Evolutionary conservation across 2,329 filamentous ascomycete genomes (phyloP).

Genomic region (Trichoderma atroviride): DNA sequence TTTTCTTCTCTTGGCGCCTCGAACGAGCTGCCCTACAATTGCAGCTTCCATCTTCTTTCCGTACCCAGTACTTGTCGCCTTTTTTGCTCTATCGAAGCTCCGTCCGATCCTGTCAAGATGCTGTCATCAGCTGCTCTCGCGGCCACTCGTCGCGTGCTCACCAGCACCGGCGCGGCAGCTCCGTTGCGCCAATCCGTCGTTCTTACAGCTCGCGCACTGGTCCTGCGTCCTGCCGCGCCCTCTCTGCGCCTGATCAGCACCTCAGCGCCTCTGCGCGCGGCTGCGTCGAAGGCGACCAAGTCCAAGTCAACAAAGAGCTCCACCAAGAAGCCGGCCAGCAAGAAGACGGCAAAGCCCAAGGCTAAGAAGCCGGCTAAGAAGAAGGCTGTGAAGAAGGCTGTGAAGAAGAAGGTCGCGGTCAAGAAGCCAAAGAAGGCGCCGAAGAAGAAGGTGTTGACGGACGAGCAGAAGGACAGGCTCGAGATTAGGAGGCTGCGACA

Average conservation of each 20-base stretch:
- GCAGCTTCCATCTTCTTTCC: neutral
- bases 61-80: neutral
- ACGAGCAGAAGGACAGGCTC: conserved; percentile 44
- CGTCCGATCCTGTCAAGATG: conserved; percentile 39
- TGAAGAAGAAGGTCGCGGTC: conserved; percentile 32
- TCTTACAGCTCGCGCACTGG: conserved; percentile 30
- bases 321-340: conserved; percentile 32
- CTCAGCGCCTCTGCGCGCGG: conserved; percentile 36
- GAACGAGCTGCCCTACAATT: neutral
- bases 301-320: conserved; percentile 29
- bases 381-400: conserved; percentile 27
- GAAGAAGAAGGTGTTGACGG: conserved; percentile 41
- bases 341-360: conserved; percentile 30
- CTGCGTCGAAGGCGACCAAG: conserved; percentile 34
- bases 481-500: conserved; percentile 44
- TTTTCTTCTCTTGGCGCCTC: neutral
- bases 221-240: conserved; percentile 29
- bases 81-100: neutral
- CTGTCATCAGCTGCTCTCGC: conserved; percentile 46
- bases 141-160: conserved; percentile 41
- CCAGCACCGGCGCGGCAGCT: conserved; percentile 21
- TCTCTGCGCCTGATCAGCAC: conserved; percentile 38
- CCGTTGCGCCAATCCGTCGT: conserved; percentile 31
- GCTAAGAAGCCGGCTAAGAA: conserved; percentile 32
- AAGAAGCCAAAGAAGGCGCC: conserved; percentile 36